A percentile compares a stretch with the other conserved stretches of the same genome.
phyloP scores from a whole-genome alignment of 345 rosid species.

The Acer negundo region DNA sequence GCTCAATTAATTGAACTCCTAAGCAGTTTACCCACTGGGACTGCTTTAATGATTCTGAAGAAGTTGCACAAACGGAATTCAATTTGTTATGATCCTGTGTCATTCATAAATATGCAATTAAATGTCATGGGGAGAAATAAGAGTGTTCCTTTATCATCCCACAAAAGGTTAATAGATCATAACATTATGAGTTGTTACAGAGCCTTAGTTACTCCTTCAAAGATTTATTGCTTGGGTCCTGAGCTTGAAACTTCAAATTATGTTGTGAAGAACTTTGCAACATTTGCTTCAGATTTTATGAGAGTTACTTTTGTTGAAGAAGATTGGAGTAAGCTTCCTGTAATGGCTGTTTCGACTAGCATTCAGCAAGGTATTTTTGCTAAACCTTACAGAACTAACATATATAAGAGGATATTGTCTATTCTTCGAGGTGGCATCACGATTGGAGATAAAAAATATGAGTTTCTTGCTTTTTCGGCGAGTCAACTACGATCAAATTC shows the following conservation, averaged over 20 bases:
- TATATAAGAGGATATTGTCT: constrained; percentile 73
- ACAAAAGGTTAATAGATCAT: constrained; percentile 41
- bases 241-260: constrained; percentile 88
- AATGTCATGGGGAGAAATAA: constrained; percentile 41
- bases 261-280: constrained; percentile 76
- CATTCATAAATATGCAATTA: constrained; percentile 50
- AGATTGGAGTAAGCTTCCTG: constrained; percentile 87
- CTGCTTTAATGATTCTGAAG: constrained; percentile 56
- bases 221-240: constrained; percentile 89
- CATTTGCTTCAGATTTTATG: constrained; percentile 78
- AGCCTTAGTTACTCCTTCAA: constrained; percentile 76
- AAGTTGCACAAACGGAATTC: constrained; percentile 65
- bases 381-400: constrained; percentile 66
- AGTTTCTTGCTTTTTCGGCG: constrained; percentile 95
- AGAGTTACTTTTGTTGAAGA: constrained; percentile 93
- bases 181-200: constrained; percentile 84
- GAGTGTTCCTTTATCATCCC: constrained; percentile 38
- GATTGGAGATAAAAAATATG: constrained; percentile 68
- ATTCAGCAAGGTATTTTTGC: constrained; percentile 63
- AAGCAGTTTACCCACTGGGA: constrained; percentile 39
- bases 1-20: constrained; percentile 49
- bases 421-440: constrained; percentile 71
- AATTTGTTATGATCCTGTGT: constrained; percentile 64
- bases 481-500: constrained; percentile 90
- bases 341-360: constrained; percentile 65